These are phyloP conservation scores for Boletus coccyginus DNA, from an alignment of 768 basidiomycete species.

Conservation along the genomic window DNA sequence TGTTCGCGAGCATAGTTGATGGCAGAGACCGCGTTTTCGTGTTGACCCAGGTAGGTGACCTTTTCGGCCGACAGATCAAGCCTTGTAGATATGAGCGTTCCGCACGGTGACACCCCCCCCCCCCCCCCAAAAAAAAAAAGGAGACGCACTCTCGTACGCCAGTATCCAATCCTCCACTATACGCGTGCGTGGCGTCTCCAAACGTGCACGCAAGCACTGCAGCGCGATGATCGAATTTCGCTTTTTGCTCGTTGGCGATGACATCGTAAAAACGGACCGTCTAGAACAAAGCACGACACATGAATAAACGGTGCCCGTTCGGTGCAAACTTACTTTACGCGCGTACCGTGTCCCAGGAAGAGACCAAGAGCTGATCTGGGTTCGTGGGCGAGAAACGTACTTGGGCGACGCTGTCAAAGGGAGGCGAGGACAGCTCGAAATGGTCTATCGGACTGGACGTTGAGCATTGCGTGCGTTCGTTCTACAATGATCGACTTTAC, in stretches of 20 bases:
- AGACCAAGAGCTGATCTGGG: slow-evolving; percentile 75
- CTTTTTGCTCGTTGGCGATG: slow-evolving; percentile 57
- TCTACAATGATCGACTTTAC: background rate
- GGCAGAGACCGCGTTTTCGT: slow-evolving; percentile 75
- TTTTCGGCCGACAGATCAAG: slow-evolving; percentile 75
- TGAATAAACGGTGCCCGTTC: slow-evolving; percentile 21
- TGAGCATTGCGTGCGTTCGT: background rate
- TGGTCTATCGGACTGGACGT: slow-evolving; percentile 24
- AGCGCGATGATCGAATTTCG: slow-evolving; percentile 87
- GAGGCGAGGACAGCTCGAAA: slow-evolving; percentile 58
- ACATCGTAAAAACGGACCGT: slow-evolving; percentile 57
- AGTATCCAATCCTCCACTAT: slow-evolving; percentile 85
- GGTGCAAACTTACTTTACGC: slow-evolving; percentile 1
- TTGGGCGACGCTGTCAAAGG: slow-evolving; percentile 82
- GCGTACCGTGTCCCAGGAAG: slow-evolving; percentile 84
- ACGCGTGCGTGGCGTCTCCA: slow-evolving; percentile 61
- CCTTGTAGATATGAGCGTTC: slow-evolving; percentile 27
- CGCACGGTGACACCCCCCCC: too few relatives aligned
- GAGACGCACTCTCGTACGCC: slow-evolving; percentile 66
- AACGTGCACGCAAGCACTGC: slow-evolving; percentile 86
- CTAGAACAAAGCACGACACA: slow-evolving; percentile 41
- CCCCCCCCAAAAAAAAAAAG: background rate
- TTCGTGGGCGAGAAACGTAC: slow-evolving; percentile 79
- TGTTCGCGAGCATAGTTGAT: slow-evolving; percentile 67
- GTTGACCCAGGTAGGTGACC: slow-evolving; percentile 72